Percentiles rank a stretch among this genome's conserved stretches.
phyloP scores from a whole-genome alignment of 768 basidiomycete genomes.

The Lactarius sanguifluus region DNA sequence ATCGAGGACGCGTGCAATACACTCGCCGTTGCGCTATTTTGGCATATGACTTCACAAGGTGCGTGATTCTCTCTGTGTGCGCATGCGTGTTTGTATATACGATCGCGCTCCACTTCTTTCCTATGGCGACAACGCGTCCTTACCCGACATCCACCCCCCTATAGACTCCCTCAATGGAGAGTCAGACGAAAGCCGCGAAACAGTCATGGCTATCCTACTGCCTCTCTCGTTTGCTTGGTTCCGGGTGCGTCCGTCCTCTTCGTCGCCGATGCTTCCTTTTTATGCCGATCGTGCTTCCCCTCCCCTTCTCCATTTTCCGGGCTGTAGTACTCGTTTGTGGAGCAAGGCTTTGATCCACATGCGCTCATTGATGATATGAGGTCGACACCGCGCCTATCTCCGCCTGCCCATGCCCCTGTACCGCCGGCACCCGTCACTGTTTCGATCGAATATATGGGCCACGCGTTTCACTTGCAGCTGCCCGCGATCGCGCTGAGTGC shows the following conservation, averaged over 20 bases:
- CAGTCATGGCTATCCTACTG: conserved; percentile 17
- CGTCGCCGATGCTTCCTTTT: conserved; percentile 3
- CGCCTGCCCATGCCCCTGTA: conserved; percentile 1
- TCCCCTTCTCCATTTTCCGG: conserved; percentile 6
- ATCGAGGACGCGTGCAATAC: conserved; percentile 21
- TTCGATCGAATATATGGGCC: conserved; percentile 17
- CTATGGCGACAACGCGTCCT: conserved; percentile 3
- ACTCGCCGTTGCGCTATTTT: conserved; percentile 29
- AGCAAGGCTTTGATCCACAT: conserved; percentile 24
- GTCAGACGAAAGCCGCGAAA: conserved; percentile 21
- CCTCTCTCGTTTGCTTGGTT: conserved; percentile 26
- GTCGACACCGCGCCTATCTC: neutral
- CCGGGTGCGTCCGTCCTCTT: conserved; percentile 20
- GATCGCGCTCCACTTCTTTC: conserved; percentile 21
- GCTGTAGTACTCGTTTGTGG: conserved; percentile 25
- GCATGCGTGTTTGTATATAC: neutral
- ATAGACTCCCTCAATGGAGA: conserved; percentile 25
- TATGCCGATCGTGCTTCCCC: conserved; percentile 14
- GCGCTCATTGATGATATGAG: conserved; percentile 2
- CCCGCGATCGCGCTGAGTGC: conserved; percentile 24
- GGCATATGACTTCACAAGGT: conserved; percentile 30
- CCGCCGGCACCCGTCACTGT: conserved; percentile 10
- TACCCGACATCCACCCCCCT: neutral
- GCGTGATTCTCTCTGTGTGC: conserved; percentile 8
- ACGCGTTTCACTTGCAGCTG: conserved; percentile 18